Percentiles rank a stretch among this genome's conserved stretches.
phyloP scores from a whole-genome alignment of 1,139 yeast genomes.

The Meyerozyma carpophila region DNA sequence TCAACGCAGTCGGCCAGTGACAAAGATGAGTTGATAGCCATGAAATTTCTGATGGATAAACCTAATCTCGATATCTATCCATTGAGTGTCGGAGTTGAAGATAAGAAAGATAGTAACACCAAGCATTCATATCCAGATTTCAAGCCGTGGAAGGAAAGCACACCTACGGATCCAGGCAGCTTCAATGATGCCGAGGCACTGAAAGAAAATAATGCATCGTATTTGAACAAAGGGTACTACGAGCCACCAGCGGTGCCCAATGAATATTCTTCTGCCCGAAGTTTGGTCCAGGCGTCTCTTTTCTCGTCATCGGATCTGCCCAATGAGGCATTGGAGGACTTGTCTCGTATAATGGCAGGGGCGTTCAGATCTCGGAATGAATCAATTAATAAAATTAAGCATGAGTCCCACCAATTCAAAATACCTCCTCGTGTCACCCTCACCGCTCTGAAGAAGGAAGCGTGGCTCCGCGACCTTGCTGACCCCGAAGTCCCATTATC shows the following conservation, averaged over 20 bases:
- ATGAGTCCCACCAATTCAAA: constrained; percentile 51
- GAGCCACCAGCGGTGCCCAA: constrained; percentile 58
- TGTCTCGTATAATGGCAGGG: constrained; percentile 51
- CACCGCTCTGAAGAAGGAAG: constrained; percentile 78
- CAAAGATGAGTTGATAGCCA: constrained; percentile 31
- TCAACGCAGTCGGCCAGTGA: constrained; percentile 18
- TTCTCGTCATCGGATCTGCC: constrained; percentile 36
- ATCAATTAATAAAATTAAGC: constrained; percentile 54
- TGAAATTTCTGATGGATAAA: constrained; percentile 33
- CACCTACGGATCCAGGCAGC: constrained; percentile 36
- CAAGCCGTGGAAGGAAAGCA: constrained; percentile 67
- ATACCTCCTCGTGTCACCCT: constrained; percentile 86
- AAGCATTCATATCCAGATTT: constrained; percentile 63
- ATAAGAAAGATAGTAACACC: neutral
- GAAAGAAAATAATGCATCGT: constrained; percentile 26
- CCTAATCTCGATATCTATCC: constrained; percentile 36
- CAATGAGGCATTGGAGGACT: constrained; percentile 30
- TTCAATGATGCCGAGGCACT: constrained; percentile 19
- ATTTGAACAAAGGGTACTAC: constrained; percentile 48
- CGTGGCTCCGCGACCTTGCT: constrained; percentile 80
- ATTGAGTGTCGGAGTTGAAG: constrained; percentile 17
- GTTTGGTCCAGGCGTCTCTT: constrained; percentile 43
- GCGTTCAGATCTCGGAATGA: constrained; percentile 63
- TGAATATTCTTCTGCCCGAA: constrained; percentile 52
- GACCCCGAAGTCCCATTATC: constrained; percentile 60